Evolutionary conservation across 768 basidiomycete species (phyloP).

Genomic region (Lactifluus piperatus): DNA sequence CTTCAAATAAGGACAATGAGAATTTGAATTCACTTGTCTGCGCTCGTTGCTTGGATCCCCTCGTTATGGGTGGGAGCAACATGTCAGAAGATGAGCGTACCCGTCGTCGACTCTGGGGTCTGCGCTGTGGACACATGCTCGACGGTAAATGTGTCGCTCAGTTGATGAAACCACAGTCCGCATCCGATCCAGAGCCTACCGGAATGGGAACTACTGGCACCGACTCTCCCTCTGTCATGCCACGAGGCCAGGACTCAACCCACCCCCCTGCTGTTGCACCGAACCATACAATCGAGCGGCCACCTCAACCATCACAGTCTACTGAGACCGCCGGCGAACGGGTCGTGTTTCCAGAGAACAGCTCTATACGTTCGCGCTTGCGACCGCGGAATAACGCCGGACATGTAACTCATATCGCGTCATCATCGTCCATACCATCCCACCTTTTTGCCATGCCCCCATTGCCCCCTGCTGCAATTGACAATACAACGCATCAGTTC

Average conservation of each 20-base stretch:
- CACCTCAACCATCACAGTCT: neutral
- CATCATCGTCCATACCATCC: neutral
- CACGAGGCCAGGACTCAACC: neutral
- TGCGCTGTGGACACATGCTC: conserved; percentile 70
- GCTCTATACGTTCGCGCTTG: conserved; percentile 16
- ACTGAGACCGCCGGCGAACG: neutral
- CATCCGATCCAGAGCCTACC: neutral
- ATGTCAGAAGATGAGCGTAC: conserved; percentile 33
- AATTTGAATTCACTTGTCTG: conserved; percentile 49
- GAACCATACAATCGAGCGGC: neutral
- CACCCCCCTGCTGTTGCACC: neutral
- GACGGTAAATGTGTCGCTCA: conserved; percentile 66
- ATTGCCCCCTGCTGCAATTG: neutral
- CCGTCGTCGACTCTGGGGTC: conserved; percentile 51
- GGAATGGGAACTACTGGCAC: neutral
- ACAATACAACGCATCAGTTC: neutral
- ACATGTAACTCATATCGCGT: conserved; percentile 4
- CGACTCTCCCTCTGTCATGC: neutral
- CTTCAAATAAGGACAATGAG: conserved; percentile 26
- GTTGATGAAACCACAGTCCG: conserved; percentile 39
- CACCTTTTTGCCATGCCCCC: neutral
- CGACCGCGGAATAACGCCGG: conserved; percentile 15
- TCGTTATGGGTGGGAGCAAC: conserved; percentile 44
- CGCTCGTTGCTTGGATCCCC: conserved; percentile 55
- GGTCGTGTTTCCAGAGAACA: neutral